Conservation (phyloP, 305 asterid genomes). For the Ajuga reptans region DNA sequence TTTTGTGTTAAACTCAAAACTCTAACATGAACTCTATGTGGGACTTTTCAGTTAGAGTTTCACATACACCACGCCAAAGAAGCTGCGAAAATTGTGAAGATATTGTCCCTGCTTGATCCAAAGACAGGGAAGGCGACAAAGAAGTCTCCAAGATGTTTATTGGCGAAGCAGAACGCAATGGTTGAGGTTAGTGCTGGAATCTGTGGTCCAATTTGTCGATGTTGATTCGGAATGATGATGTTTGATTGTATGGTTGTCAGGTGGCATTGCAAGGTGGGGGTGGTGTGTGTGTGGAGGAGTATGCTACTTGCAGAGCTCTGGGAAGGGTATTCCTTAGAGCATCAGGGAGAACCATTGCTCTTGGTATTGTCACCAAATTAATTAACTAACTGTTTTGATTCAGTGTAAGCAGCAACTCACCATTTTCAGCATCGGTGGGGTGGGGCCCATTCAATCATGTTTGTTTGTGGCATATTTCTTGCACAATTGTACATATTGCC, state of each 20-base stretch:
- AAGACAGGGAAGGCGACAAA: slow-evolving; percentile 73
- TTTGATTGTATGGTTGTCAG: slow-evolving; percentile 21
- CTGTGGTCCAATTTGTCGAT: background rate
- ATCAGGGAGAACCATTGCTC: slow-evolving; percentile 75
- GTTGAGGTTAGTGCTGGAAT: slow-evolving; percentile 54
- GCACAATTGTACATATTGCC: no score
- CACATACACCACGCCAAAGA: slow-evolving; percentile 82
- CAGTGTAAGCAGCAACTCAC: slow-evolving; percentile 15
- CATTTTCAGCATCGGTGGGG: background rate
- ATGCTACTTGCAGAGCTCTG: slow-evolving; percentile 52
- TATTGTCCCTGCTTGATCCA: slow-evolving; percentile 67
- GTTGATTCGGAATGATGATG: no score
- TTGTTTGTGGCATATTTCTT: no score
- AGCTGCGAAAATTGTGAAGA: slow-evolving; percentile 64
- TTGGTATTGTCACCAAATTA: slow-evolving; percentile 66
- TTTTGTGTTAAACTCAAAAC: background rate
- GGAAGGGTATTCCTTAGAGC: slow-evolving; percentile 86
- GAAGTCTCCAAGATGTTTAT: slow-evolving; percentile 76
- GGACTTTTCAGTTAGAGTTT: slow-evolving; percentile 62
- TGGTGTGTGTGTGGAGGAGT: slow-evolving; percentile 77
- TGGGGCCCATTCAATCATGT: no score
- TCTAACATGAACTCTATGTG: background rate
- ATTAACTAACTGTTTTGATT: slow-evolving; percentile 23
- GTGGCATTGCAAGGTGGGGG: slow-evolving; percentile 56
- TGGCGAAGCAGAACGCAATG: slow-evolving; percentile 77